Percentiles rank a stretch among this genome's conserved stretches.
These are phyloP conservation scores for Rickenella mellea DNA, from an alignment of 768 basidiomycete genomes.

Conservation along the genomic window DNA sequence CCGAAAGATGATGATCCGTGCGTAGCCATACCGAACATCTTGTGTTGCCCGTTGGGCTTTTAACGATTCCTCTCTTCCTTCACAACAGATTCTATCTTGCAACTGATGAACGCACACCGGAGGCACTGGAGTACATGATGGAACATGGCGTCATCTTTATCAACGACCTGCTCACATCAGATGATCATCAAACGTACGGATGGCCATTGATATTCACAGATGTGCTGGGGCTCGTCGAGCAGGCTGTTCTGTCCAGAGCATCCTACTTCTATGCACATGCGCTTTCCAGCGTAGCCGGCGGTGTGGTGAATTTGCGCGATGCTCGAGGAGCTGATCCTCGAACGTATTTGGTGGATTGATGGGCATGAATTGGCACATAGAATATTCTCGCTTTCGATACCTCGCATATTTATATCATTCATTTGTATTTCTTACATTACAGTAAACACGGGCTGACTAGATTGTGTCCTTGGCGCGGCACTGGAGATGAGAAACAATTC, in stretches of 20 bases:
- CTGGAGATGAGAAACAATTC: too few relatives aligned
- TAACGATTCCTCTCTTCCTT: constrained; percentile 10
- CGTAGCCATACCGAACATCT: constrained; percentile 10
- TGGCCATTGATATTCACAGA: constrained; percentile 36
- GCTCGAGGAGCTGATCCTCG: constrained; percentile 26
- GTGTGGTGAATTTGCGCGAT: constrained; percentile 28
- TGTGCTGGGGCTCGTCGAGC: constrained; percentile 32
- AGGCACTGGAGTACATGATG: constrained; percentile 21
- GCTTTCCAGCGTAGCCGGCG: constrained; percentile 29
- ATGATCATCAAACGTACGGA: constrained; percentile 27
- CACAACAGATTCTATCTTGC: constrained; percentile 26
- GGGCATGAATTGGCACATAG: not conserved
- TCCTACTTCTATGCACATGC: constrained; percentile 29
- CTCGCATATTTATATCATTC: too few relatives aligned
- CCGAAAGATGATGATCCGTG: constrained; percentile 12
- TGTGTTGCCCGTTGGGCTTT: constrained; percentile 8
- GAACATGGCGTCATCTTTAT: constrained; percentile 29
- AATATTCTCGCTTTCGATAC: too few relatives aligned
- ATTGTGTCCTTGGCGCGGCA: too few relatives aligned
- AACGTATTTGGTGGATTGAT: constrained; percentile 25
- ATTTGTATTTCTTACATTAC: too few relatives aligned
- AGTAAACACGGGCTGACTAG: too few relatives aligned
- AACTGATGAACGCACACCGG: constrained; percentile 32
- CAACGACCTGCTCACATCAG: constrained; percentile 30
- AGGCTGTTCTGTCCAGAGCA: constrained; percentile 23